Base-by-base conservation (phyloP, 192 early-diverging fungal genomes). In the Allomyces javanicus region DNA sequence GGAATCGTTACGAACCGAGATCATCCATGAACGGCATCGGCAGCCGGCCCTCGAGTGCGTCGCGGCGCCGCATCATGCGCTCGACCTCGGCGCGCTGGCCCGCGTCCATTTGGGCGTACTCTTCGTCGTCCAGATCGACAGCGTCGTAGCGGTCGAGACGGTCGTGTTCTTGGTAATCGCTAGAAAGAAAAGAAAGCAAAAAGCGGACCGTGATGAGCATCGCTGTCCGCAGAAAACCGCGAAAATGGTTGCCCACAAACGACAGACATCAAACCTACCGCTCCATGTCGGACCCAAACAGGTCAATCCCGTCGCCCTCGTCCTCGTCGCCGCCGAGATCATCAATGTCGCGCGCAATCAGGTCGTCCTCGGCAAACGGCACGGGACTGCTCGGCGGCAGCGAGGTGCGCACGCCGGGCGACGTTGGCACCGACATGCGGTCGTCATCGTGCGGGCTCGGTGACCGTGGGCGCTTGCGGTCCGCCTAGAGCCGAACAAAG, bases 1-100 rank as follows among this genome's bases (percentile, higher is more conserved):
- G 33, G 7, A 17, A 40, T 22, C 1, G 24, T 12, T 40, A 33
- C 82, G 62, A 83, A 61, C 79, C 81, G 66, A 81, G 77, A 74
- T 88, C 93, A 73, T 96, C 89, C 78, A 93, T 74, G 71, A 90
- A 93, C 9, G 90, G 93, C 62, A 84, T 84, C 7, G 94, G 87
- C 23, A 93, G 82, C n/a, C 87, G 80, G n/a, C 89, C 94, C 44
- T 81, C 80, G 62, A 85, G 88, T 23, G 76, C 76, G 70, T 97
- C 95, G 24, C 95, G 81, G 67, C 89, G 72, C 44, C 83, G 76
- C 78, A 98, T 77, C 63, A 81, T 79, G 12, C 81, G 83, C 71
- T 96, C 93, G 50, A 89, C 85, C 22, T 80, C 76, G 21, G 82
- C 81, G 17, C 95, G 82, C 25, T 78, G 73, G 17, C 79, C 79